A percentile compares a stretch with the other conserved stretches of the same genome.
phyloP scores from a whole-genome alignment of 768 basidiomycete species.

The Cyathus striatus region DNA sequence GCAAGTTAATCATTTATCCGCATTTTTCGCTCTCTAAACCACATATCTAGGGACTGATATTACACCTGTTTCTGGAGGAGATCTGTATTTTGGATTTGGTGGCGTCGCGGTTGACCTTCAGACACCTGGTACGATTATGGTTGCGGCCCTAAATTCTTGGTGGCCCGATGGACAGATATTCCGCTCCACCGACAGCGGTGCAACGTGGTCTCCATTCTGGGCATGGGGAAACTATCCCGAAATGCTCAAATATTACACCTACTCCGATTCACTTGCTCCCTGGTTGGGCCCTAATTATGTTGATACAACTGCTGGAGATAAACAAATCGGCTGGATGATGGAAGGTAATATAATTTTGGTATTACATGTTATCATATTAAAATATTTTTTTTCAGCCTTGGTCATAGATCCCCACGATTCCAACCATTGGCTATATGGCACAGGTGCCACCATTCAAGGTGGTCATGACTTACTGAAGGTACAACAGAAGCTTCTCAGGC shows the following conservation, averaged over 20 bases:
- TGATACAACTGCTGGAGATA: slow-evolving; percentile 33
- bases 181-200: slow-evolving; percentile 53
- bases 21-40: not conserved
- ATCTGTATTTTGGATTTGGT: slow-evolving; percentile 60
- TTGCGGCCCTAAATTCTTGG: slow-evolving; percentile 61
- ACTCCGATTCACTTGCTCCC: slow-evolving; percentile 50
- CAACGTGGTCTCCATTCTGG: slow-evolving; percentile 59
- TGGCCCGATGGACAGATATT: slow-evolving; percentile 66
- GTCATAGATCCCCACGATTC: slow-evolving; percentile 64
- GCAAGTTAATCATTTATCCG: slow-evolving; percentile 14
- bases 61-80: slow-evolving; percentile 54
- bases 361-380: no score
- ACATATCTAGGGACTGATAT: slow-evolving; percentile 47
- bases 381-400: slow-evolving; percentile 31
- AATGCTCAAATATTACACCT: slow-evolving; percentile 47
- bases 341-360: no score
- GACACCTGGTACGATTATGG: slow-evolving; percentile 62
- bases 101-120: slow-evolving; percentile 58
- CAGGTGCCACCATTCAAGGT: slow-evolving; percentile 60
- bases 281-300: slow-evolving; percentile 52
- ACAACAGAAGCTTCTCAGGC: no score
- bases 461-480: slow-evolving; percentile 47
- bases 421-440: slow-evolving; percentile 70
- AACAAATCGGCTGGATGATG: slow-evolving; percentile 72
- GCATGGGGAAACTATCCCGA: slow-evolving; percentile 42